A percentile compares a stretch with the other conserved stretches of the same genome.
Conservation (phyloP, 2,329 filamentous ascomycete species). For the Curvularia hawaiiensis region DNA sequence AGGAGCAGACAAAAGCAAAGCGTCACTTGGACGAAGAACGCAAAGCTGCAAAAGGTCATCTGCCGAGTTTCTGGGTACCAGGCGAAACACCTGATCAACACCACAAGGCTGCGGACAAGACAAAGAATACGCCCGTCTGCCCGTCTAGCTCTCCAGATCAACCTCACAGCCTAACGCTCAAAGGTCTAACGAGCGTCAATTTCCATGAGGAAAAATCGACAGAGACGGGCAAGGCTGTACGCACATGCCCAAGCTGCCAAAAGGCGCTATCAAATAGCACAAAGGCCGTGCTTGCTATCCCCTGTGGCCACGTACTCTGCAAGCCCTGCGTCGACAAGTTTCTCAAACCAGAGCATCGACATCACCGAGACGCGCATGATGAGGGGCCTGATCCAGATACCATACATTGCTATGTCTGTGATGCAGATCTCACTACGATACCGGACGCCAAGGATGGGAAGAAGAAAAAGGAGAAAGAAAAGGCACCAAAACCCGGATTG, state of each 20-base stretch:
- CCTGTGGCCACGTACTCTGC: slow-evolving; percentile 91
- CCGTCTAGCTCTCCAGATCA: slow-evolving; percentile 71
- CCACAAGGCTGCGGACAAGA: slow-evolving; percentile 52
- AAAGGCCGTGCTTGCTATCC: slow-evolving; percentile 80
- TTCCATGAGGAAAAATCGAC: slow-evolving; percentile 74
- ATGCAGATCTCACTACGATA: slow-evolving; percentile 68
- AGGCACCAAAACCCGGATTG: slow-evolving; percentile 70
- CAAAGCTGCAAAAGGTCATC: slow-evolving; percentile 64
- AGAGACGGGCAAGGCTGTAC: slow-evolving; percentile 53
- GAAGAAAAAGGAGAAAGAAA: slow-evolving; percentile 57
- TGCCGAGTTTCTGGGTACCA: slow-evolving; percentile 94
- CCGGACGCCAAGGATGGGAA: slow-evolving; percentile 40
- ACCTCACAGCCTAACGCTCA: slow-evolving; percentile 77
- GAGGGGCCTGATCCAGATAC: slow-evolving; percentile 57
- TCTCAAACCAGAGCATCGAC: slow-evolving; percentile 57
- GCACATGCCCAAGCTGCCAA: slow-evolving; percentile 82
- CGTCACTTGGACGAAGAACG: slow-evolving; percentile 75
- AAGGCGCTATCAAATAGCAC: slow-evolving; percentile 82
- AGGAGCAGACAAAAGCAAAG: slow-evolving; percentile 73
- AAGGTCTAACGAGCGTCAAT: slow-evolving; percentile 73
- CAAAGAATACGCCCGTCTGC: slow-evolving; percentile 74
- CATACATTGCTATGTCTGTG: slow-evolving; percentile 84
- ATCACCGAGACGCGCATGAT: slow-evolving; percentile 60
- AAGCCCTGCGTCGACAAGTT: slow-evolving; percentile 84
- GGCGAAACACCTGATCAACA: slow-evolving; percentile 71